Percentiles rank a stretch among this genome's conserved stretches.
phyloP scores from a whole-genome alignment of 345 rosid species.

The Leavenworthia alabamica region DNA sequence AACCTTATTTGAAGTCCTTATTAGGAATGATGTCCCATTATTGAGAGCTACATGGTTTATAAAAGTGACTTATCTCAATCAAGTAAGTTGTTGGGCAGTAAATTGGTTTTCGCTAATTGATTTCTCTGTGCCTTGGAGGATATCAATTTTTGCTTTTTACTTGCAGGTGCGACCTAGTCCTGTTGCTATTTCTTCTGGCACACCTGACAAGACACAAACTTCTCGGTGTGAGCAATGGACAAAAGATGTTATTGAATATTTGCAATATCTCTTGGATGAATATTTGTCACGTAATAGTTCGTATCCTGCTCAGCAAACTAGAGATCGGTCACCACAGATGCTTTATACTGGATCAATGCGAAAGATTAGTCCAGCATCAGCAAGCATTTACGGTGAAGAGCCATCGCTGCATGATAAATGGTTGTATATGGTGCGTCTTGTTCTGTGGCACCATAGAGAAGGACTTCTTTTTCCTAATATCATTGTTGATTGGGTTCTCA shows the following conservation, averaged over 20 bases:
- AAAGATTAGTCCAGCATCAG: slow-evolving; percentile 49
- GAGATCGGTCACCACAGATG: slow-evolving; percentile 64
- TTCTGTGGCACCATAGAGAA: slow-evolving; percentile 92
- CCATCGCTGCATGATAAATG: slow-evolving; percentile 81
- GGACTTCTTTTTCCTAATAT: slow-evolving; percentile 85
- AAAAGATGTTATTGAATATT: slow-evolving; percentile 85
- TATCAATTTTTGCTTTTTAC: slow-evolving; percentile 25
- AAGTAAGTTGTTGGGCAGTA: slow-evolving; percentile 40
- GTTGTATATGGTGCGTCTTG: slow-evolving; percentile 90
- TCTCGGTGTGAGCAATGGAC: slow-evolving; percentile 91
- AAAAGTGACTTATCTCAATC: slow-evolving; percentile 94
- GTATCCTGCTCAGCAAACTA: slow-evolving; percentile 51
- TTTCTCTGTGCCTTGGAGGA: slow-evolving; percentile 12
- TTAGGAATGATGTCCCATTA: slow-evolving; percentile 89
- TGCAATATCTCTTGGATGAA: slow-evolving; percentile 82
- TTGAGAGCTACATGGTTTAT: slow-evolving; percentile 96
- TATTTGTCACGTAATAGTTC: slow-evolving; percentile 52
- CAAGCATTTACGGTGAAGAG: slow-evolving; percentile 65
- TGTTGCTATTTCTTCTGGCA: slow-evolving; percentile 55
- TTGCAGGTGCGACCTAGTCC: slow-evolving; percentile 78
- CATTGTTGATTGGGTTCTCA: slow-evolving; percentile 92
- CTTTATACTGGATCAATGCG: slow-evolving; percentile 58
- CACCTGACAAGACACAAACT: slow-evolving; percentile 53
- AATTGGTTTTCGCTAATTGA: background rate
- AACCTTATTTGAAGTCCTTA: slow-evolving; percentile 80